Conservation (phyloP, 2,329 filamentous ascomycete species). For the Curvularia sp. region DNA sequence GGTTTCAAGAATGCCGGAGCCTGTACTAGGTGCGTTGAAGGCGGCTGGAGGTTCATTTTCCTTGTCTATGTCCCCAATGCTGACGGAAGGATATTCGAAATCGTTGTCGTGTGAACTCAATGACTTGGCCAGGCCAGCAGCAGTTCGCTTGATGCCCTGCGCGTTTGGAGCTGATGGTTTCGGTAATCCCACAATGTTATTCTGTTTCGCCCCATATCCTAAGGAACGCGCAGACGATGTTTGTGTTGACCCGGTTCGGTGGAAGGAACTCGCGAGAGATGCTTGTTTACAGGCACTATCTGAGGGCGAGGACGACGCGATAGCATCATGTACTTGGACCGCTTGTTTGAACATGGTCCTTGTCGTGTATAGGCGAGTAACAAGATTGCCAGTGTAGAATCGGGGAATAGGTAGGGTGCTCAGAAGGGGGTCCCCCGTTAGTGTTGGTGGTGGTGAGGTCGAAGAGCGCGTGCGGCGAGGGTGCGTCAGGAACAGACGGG, state of each 20-base stretch:
- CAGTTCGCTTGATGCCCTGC: constrained; percentile 54
- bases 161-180: constrained; percentile 20
- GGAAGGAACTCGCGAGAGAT: constrained; percentile 50
- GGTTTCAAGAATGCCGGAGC: constrained; percentile 31
- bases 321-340: constrained; percentile 49
- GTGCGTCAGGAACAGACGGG: constrained; percentile 19
- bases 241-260: constrained; percentile 46
- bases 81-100: constrained; percentile 41
- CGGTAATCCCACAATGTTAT: constrained; percentile 23
- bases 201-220: constrained; percentile 45
- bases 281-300: constrained; percentile 39
- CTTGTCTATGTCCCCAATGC: constrained; percentile 35
- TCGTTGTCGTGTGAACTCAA: constrained; percentile 46
- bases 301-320: constrained; percentile 33
- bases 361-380: constrained; percentile 26
- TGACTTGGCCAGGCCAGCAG: constrained; percentile 56
- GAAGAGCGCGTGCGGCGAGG: constrained; percentile 24
- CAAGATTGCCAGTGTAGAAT: constrained; percentile 26
- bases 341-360: constrained; percentile 52
- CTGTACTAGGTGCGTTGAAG: constrained; percentile 25
- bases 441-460: constrained; percentile 17
- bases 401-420: constrained; percentile 10
- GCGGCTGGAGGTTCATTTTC: constrained; percentile 31
- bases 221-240: constrained; percentile 40
- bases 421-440: not conserved